Evolutionary conservation across 1,139 yeast genomes (phyloP).

Genomic region (Tardiomyces blankii): DNA sequence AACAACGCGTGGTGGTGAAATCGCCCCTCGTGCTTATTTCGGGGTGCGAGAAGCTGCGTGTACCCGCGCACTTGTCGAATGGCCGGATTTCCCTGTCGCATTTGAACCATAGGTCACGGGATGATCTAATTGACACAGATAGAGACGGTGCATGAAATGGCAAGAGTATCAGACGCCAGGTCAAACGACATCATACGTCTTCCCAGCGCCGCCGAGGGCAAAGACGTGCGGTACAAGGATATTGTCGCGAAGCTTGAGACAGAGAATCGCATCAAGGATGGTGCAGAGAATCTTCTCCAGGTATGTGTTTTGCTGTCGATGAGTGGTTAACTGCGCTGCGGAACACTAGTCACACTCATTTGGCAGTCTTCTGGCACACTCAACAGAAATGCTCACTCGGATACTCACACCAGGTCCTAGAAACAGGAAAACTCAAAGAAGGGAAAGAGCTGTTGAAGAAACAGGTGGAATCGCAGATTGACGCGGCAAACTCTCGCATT

Average conservation of each 20-base stretch:
- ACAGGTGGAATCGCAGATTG: constrained; percentile 28
- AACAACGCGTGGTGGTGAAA: too few species aligned
- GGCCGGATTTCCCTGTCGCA: too few species aligned
- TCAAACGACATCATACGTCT: constrained; percentile 11
- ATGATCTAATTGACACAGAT: constrained; percentile 2
- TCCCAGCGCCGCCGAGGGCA: constrained; percentile 7
- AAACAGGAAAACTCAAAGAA: constrained; percentile 15
- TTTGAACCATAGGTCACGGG: not conserved
- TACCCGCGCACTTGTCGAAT: too few species aligned
- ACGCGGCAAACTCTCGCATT: constrained; percentile 28
- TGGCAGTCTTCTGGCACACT: not conserved
- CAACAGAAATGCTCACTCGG: too few species aligned
- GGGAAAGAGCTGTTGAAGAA: constrained; percentile 19
- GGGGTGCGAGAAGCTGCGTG: too few species aligned
- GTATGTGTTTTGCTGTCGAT: constrained; percentile 14
- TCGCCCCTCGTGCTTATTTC: too few species aligned
- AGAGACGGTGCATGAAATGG: constrained; percentile 2
- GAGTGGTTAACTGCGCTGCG: not conserved
- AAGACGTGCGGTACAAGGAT: constrained; percentile 14
- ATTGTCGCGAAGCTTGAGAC: constrained; percentile 26
- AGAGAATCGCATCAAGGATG: constrained; percentile 30
- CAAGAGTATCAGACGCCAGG: constrained; percentile 6
- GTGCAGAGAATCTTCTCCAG: constrained; percentile 30
- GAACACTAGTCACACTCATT: constrained; percentile 1
- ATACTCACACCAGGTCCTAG: constrained; percentile 11